A percentile compares a stretch with the other conserved stretches of the same genome.
Conservation (phyloP, 176 grass and related monocot genomes). For the Elymus sibiricus region DNA sequence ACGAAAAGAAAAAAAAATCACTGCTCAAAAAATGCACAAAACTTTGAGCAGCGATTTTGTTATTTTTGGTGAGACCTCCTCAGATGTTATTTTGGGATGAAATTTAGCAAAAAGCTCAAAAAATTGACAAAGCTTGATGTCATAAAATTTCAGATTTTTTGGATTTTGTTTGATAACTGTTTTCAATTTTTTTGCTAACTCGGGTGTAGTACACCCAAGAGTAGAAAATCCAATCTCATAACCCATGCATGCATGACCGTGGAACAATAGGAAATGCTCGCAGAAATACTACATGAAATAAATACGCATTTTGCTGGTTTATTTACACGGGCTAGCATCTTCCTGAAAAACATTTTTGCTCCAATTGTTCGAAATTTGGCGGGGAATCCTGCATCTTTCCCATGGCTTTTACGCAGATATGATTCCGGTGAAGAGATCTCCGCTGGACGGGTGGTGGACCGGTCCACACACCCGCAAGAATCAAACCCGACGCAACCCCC, state of each 20-base stretch:
- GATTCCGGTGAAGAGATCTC: slow-evolving; percentile 39
- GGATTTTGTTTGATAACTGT: too few relatives aligned
- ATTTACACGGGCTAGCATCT: slow-evolving; percentile 21
- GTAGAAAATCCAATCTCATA: too few relatives aligned
- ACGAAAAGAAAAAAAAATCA: background rate
- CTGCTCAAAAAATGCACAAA: too few relatives aligned
- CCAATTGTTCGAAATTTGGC: slow-evolving; percentile 38
- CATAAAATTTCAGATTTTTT: too few relatives aligned
- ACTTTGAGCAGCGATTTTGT: too few relatives aligned
- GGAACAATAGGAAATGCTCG: background rate
- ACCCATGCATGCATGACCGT: too few relatives aligned
- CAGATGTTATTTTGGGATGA: too few relatives aligned
- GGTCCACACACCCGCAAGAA: background rate
- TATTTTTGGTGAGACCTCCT: too few relatives aligned
- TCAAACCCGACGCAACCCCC: slow-evolving; percentile 7
- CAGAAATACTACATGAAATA: slow-evolving; percentile 2
- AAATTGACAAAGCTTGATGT: too few relatives aligned
- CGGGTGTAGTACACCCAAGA: too few relatives aligned
- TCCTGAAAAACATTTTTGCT: background rate
- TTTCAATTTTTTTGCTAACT: too few relatives aligned
- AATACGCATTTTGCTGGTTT: background rate
- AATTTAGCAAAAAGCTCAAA: too few relatives aligned
- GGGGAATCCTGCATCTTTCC: slow-evolving; percentile 41
- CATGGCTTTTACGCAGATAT: slow-evolving; percentile 35
- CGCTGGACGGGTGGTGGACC: background rate